These are phyloP conservation scores for Cadophora luteo-olivacea DNA, from an alignment of 2,329 filamentous ascomycete species.

Conservation along the genomic window DNA sequence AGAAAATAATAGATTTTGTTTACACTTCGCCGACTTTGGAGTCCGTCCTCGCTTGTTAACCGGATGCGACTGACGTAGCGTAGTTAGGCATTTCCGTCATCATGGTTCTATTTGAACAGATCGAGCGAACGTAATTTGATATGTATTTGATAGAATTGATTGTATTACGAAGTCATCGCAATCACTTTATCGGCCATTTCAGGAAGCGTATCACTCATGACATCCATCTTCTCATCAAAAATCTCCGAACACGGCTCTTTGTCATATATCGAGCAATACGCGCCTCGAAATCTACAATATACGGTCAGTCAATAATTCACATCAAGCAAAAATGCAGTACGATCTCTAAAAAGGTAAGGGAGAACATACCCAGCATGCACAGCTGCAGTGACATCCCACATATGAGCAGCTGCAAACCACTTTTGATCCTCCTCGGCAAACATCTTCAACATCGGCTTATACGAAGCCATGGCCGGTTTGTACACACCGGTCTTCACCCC, in stretches of 20 bases:
- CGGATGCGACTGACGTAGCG: too few species aligned
- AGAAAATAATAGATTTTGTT: too few species aligned
- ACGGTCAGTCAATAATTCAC: not conserved
- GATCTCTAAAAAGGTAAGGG: too few species aligned
- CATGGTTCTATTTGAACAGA: too few species aligned
- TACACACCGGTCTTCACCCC: slow-evolving; percentile 52
- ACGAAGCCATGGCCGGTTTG: slow-evolving; percentile 57
- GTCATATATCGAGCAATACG: slow-evolving; percentile 60
- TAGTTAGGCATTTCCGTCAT: too few species aligned
- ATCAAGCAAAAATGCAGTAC: not conserved
- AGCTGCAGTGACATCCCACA: slow-evolving; percentile 64
- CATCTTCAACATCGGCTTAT: slow-evolving; percentile 51
- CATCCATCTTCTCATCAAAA: slow-evolving; percentile 57
- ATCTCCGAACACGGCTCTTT: slow-evolving; percentile 56
- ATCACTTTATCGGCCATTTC: slow-evolving; percentile 54
- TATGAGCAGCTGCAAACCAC: slow-evolving; percentile 66
- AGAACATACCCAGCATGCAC: slow-evolving; percentile 48
- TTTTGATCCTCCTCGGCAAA: slow-evolving; percentile 49
- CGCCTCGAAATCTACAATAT: slow-evolving; percentile 51
- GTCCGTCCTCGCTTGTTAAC: too few species aligned
- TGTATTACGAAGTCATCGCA: slow-evolving; percentile 18
- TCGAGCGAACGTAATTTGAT: too few species aligned
- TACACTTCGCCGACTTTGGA: too few species aligned
- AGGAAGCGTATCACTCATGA: slow-evolving; percentile 53
- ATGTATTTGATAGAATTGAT: too few species aligned